A percentile compares a stretch with the other conserved stretches of the same genome.
Evolutionary conservation across 306 rosid species (phyloP).

Genomic region (Quercus robur): DNA sequence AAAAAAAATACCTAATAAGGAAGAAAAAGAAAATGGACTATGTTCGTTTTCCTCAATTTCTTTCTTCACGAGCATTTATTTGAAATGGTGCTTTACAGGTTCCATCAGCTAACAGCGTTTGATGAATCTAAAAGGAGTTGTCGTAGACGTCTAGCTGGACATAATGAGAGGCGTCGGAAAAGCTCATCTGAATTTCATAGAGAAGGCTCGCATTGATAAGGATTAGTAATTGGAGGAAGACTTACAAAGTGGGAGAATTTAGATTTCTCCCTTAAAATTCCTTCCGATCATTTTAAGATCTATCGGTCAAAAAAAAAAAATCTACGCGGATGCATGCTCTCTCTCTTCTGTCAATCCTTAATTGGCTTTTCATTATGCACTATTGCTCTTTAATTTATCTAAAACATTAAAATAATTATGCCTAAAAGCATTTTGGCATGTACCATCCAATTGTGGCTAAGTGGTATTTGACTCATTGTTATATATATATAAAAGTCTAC

Average conservation of each 20-base stretch:
- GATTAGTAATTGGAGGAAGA: conserved; percentile 14
- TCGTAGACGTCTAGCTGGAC: conserved; percentile 92
- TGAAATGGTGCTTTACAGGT: conserved; percentile 42
- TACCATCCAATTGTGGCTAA: not conserved
- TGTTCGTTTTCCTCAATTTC: not conserved
- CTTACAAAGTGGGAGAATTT: conserved; percentile 26
- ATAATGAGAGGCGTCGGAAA: conserved; percentile 88
- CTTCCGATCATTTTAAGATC: conserved; percentile 5
- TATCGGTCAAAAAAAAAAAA: not conserved
- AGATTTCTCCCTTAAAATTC: conserved; percentile 5
- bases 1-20: not conserved
- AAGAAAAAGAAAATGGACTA: not conserved
- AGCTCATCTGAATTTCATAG: conserved; percentile 51
- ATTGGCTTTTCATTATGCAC: not conserved
- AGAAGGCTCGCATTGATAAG: conserved; percentile 35
- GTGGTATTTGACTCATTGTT: not conserved
- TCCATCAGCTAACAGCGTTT: conserved; percentile 70
- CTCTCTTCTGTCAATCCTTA: conserved; percentile 72
- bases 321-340: conserved; percentile 52
- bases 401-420: not conserved
- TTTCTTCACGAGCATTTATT: not conserved
- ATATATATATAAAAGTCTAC: not conserved
- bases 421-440: not conserved
- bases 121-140: conserved; percentile 88
- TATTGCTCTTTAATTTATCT: not conserved